Base-by-base conservation (phyloP, 164 flowering plant species). In the Paratinospora sagittata region DNA sequence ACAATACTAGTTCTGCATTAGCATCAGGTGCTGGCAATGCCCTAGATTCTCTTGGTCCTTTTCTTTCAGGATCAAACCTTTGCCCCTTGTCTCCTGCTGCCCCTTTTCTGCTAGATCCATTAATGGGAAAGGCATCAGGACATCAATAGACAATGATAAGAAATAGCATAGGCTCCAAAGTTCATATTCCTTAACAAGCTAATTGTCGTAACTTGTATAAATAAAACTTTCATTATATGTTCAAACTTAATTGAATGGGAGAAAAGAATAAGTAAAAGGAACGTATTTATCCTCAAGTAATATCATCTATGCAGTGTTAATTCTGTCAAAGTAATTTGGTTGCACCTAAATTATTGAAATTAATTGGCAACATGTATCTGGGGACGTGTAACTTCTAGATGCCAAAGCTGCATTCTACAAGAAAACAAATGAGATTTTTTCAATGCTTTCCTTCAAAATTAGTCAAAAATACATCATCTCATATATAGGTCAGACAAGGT, bases 21-120 rank as follows among this genome's bases (percentile, higher is more conserved):
- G 99, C 97, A 80, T 90, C 93, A 70, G 99, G 97, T 27, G 97
- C 97, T 27, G 97, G 97, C 62, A 88, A 66, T 19, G 97, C 97
- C 70, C 89, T 87, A 64, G 94, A 88, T 69, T 91, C 97, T 77
- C 89, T 84, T 61, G 81, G 70, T 76, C 78, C 91, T 83, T 82
- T 92, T 78, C 86, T 86, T 74, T 88, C 92, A 45, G 66, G 83
- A 61, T 89, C 93, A 58, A 61, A 33, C 72, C 85, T 83, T 61
- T 84, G 91, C 52, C 84, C 89, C 83, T 87, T 92, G 70, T 73
- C 80, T 69, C 86, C 88, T 27, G 82, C 82, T 62, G 87, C 86
- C 76, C 83, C 86, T 88, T 27, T 21, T 55, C 61, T 55, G 61
- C 1, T 19, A 55, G 26, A 21, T 7, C 60, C 60, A 21, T 43